phyloP scores from a whole-genome alignment of 106 monocot species.

The Dactylorhiza incarnata region DNA sequence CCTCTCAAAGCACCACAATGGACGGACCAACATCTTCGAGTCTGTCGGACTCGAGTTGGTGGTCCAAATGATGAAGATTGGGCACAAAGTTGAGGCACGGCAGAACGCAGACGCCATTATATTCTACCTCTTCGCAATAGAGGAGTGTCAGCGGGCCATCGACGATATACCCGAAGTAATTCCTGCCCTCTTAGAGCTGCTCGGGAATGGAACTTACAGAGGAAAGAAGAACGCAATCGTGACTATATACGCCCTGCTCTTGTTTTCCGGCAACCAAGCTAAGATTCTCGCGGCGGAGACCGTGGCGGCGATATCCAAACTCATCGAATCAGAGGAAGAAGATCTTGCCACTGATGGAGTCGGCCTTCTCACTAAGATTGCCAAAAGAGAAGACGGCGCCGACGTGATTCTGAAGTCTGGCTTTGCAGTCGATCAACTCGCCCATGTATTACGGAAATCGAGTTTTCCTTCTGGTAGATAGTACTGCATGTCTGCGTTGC shows the following conservation, averaged over 20 bases:
- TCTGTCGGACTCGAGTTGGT: slow-evolving; percentile 32
- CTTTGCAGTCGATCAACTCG: slow-evolving; percentile 18
- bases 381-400: slow-evolving; percentile 46
- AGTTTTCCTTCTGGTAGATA: slow-evolving; percentile 36
- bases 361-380: slow-evolving; percentile 41
- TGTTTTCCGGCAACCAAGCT: slow-evolving; percentile 30
- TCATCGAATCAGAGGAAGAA: slow-evolving; percentile 33
- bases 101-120: slow-evolving; percentile 71
- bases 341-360: slow-evolving; percentile 46
- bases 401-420: slow-evolving; percentile 24
- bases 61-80: slow-evolving; percentile 27
- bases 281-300: slow-evolving; percentile 37
- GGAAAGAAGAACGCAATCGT: slow-evolving; percentile 64
- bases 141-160: slow-evolving; percentile 43
- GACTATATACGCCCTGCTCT: slow-evolving; percentile 42
- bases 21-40: slow-evolving; percentile 50
- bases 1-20: slow-evolving; percentile 55
- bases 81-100: slow-evolving; percentile 25
- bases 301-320: slow-evolving; percentile 16
- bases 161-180: slow-evolving; percentile 51
- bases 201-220: slow-evolving; percentile 34
- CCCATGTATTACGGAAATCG: slow-evolving; percentile 33
- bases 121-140: slow-evolving; percentile 59
- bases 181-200: slow-evolving; percentile 39
- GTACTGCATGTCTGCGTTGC: slow-evolving; percentile 41